Base-by-base conservation (phyloP, 352 stramenopile genomes). In the Pythium rhizo-oryzae region DNA sequence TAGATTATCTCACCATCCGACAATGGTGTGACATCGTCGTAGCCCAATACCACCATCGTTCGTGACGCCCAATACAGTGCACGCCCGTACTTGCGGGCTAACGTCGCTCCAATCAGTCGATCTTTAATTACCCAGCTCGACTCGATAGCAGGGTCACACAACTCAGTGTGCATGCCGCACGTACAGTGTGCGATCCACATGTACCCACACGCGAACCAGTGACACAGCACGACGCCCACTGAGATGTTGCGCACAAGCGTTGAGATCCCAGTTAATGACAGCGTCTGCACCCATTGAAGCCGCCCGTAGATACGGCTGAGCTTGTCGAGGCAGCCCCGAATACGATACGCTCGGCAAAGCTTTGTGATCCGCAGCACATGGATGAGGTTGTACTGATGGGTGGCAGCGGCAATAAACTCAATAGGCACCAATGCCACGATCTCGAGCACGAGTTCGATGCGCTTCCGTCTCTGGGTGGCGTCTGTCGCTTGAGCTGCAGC, bases 181-280 rank as follows among this genome's bases (percentile, higher is more conserved):
- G 81, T 64, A 0, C 71, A 49, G 44, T 93, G 82, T 0, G 78
- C 84, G 24, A 92, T 68, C 50, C 90, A 57, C 75, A 94, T 89
- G 68, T 93, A 94, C 0, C 78, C 82, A 28, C 82, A 92, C 1
- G 83, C 83, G 18, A 82, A 60, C 69, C 77, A 91, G 59, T 94
- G 85, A 46, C 69, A 77, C 44, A 88, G 21, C 7, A 73, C 51
- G 4, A 74, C 43, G 19, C 70, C 79, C 0, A 87, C 16, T 0
- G 58, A 61, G 44, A 93, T 78, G 54, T 78, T 82, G 11, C 67
- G 68, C 28, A 78, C 71, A 11, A 92, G 77, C 0, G 59, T 79
- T 8, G 81, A 79, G 30, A 91, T 86, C 1, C 81, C 81, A 0
- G 79, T 91, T 35, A 89, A 82, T 0, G 82, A 89, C 12, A 90